Percentiles rank a stretch among this genome's conserved stretches.
These are phyloP conservation scores for Deakozyma indianensis DNA, from an alignment of 805 yeast genomes.

Conservation along the genomic window DNA sequence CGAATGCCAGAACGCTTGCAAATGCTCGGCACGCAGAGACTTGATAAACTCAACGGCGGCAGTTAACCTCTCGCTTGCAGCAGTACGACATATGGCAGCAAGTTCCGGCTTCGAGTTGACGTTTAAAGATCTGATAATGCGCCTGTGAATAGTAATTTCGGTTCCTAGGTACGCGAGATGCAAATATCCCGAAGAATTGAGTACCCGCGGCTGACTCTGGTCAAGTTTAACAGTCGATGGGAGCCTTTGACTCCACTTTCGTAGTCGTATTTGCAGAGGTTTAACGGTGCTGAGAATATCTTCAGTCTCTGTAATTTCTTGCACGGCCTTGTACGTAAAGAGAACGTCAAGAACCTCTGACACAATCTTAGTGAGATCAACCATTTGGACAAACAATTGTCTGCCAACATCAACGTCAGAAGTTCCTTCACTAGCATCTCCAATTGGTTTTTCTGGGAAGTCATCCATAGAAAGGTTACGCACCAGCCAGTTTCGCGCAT, in stretches of 20 bases:
- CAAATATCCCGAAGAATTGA: conserved; percentile 62
- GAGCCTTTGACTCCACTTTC: conserved; percentile 22
- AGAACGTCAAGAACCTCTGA: conserved; percentile 46
- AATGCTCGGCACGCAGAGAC: conserved; percentile 65
- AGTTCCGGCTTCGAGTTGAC: conserved; percentile 37
- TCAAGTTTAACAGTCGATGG: conserved; percentile 16
- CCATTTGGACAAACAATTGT: conserved; percentile 20
- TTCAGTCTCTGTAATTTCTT: conserved; percentile 41
- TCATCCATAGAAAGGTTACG: conserved; percentile 54
- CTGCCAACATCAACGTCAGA: conserved; percentile 34
- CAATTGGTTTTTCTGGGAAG: conserved; percentile 54
- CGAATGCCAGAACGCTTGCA: conserved; percentile 84
- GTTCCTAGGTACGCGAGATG: conserved; percentile 82
- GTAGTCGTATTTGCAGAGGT: conserved; percentile 23
- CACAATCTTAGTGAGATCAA: conserved; percentile 19
- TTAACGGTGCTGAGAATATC: conserved; percentile 64
- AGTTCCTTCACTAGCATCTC: conserved; percentile 39
- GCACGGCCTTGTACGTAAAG: conserved; percentile 55
- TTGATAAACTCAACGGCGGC: conserved; percentile 74
- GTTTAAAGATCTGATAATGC: conserved; percentile 22
- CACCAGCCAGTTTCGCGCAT: conserved; percentile 68
- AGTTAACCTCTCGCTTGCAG: conserved; percentile 66
- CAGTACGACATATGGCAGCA: conserved; percentile 58
- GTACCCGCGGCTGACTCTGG: conserved; percentile 42
- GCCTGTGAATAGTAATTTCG: conserved; percentile 74